Conservation (phyloP, 306 rosid species). For the Cercis canadensis region DNA sequence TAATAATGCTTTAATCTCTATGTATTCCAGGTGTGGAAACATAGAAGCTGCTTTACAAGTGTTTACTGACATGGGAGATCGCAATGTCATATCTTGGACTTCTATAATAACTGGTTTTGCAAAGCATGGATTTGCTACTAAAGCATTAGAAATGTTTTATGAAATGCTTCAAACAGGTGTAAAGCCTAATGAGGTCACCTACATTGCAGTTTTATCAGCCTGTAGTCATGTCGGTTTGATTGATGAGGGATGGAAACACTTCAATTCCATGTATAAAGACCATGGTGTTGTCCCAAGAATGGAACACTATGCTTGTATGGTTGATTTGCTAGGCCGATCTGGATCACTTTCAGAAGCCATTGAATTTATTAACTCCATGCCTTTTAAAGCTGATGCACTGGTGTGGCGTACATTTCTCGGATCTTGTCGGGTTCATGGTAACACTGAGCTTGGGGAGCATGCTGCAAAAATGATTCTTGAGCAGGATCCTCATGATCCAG, state of each 20-base stretch:
- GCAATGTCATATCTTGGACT: slow-evolving; percentile 72
- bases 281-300: slow-evolving; percentile 60
- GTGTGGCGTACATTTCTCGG: slow-evolving; percentile 80
- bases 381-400: slow-evolving; percentile 60
- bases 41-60: slow-evolving; percentile 61
- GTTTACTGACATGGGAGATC: slow-evolving; percentile 50
- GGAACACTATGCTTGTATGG: slow-evolving; percentile 79
- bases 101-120: slow-evolving; percentile 64
- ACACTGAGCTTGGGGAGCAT: slow-evolving; percentile 62
- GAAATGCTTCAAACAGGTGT: slow-evolving; percentile 60
- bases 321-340: slow-evolving; percentile 67
- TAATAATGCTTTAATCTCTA: slow-evolving; percentile 64
- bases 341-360: slow-evolving; percentile 67
- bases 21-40: slow-evolving; percentile 75
- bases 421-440: slow-evolving; percentile 62
- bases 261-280: slow-evolving; percentile 51
- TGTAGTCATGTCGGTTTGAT: slow-evolving; percentile 70
- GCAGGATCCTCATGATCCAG: slow-evolving; percentile 63
- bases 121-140: slow-evolving; percentile 64
- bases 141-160: slow-evolving; percentile 61
- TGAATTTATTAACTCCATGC: slow-evolving; percentile 60
- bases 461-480: slow-evolving; percentile 70
- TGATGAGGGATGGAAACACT: slow-evolving; percentile 65
- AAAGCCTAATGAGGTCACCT: slow-evolving; percentile 68
- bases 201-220: slow-evolving; percentile 71